These are phyloP conservation scores for Chalciporus pseudorubinellus DNA, from an alignment of 768 basidiomycete species.

Conservation along the genomic window DNA sequence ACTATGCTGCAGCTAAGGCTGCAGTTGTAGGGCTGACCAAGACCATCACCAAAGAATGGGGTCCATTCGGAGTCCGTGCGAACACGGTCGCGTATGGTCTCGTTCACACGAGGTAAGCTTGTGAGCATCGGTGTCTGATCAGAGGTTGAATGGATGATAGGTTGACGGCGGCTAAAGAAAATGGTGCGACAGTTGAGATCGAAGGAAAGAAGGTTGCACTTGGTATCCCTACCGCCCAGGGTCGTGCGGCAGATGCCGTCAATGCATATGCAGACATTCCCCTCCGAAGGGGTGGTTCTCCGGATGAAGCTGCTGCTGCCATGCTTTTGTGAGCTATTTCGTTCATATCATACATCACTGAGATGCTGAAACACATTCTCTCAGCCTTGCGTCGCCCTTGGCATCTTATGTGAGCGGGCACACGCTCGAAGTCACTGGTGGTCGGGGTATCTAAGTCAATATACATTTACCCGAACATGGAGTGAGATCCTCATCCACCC, in stretches of 20 bases:
- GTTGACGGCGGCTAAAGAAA: slow-evolving; percentile 77
- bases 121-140: not conserved
- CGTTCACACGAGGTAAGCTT: slow-evolving; percentile 64
- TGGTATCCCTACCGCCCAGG: slow-evolving; percentile 64
- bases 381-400: slow-evolving; percentile 72
- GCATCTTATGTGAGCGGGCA: slow-evolving; percentile 81
- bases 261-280: slow-evolving; percentile 52
- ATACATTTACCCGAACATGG: not conserved
- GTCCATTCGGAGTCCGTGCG: slow-evolving; percentile 74
- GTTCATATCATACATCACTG: not conserved
- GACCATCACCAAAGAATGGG: slow-evolving; percentile 89
- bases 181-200: slow-evolving; percentile 71
- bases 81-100: slow-evolving; percentile 80
- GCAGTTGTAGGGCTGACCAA: slow-evolving; percentile 80
- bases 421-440: slow-evolving; percentile 82
- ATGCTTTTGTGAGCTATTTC: slow-evolving; percentile 66
- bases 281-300: slow-evolving; percentile 60
- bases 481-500: no score
- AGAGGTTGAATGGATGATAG: slow-evolving; percentile 31
- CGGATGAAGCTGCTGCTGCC: slow-evolving; percentile 75
- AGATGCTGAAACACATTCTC: slow-evolving; percentile 8
- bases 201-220: slow-evolving; percentile 82
- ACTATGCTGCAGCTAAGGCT: slow-evolving; percentile 78
- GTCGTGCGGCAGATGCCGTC: slow-evolving; percentile 39
- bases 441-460: slow-evolving; percentile 58